These are phyloP conservation scores for Candida tetrigidarum DNA, from an alignment of 1,139 yeast genomes.

Conservation along the genomic window DNA sequence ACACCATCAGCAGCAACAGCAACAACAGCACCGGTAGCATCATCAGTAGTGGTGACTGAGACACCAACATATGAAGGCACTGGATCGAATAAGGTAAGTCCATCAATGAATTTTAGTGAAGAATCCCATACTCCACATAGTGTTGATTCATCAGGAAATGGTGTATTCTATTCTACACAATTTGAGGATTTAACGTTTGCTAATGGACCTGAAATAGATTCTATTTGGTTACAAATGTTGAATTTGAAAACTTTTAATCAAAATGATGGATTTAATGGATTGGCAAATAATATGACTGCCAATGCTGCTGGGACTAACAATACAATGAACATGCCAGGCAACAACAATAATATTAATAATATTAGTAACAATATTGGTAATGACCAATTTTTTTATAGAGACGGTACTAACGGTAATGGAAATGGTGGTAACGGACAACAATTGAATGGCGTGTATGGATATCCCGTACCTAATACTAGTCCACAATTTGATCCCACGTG, in stretches of 20 bases:
- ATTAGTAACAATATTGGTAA: background rate
- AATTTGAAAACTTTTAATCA: slow-evolving; percentile 13
- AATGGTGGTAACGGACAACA: background rate
- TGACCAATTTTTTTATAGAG: background rate
- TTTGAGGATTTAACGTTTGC: slow-evolving; percentile 27
- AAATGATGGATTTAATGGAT: slow-evolving; percentile 10
- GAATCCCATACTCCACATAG: slow-evolving; percentile 16
- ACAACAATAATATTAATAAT: background rate
- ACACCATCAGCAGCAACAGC: background rate
- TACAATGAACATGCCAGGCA: background rate
- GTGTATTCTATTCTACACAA: slow-evolving; percentile 15
- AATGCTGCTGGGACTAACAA: background rate
- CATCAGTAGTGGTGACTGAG: background rate
- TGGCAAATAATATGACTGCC: too few relatives aligned
- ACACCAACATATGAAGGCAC: slow-evolving; percentile 1
- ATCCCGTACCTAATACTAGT: slow-evolving; percentile 7
- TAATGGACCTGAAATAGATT: slow-evolving; percentile 40
- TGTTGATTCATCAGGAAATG: slow-evolving; percentile 13
- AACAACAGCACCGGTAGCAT: slow-evolving; percentile 4
- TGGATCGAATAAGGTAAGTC: slow-evolving; percentile 11
- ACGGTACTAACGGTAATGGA: background rate
- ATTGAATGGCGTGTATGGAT: slow-evolving; percentile 8
- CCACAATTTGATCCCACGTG: slow-evolving; percentile 9
- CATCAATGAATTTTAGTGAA: slow-evolving; percentile 15
- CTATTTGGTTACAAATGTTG: slow-evolving; percentile 43